Evolutionary conservation across 345 rosid species (phyloP).

Genomic region (Crucihimalaya himalaica): DNA sequence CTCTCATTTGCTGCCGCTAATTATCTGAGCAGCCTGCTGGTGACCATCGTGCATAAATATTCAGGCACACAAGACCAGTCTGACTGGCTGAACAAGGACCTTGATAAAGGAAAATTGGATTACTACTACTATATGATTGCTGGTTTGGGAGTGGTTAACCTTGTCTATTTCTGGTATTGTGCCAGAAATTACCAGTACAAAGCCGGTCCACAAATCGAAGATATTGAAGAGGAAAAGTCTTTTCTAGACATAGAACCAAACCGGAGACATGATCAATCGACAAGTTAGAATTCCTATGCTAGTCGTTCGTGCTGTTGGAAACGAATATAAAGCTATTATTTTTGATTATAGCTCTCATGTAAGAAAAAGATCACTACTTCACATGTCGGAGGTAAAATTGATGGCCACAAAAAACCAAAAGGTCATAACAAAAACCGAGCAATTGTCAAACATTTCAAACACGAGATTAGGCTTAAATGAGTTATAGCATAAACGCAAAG

Average conservation of each 20-base stretch:
- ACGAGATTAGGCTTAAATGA: constrained; percentile 14
- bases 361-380: neutral
- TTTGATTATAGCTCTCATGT: neutral
- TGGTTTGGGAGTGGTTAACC: constrained; percentile 50
- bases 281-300: neutral
- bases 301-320: constrained; percentile 2
- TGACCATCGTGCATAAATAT: constrained; percentile 43
- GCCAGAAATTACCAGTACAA: constrained; percentile 53
- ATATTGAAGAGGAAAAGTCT: neutral
- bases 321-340: neutral
- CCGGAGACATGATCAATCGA: neutral
- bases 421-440: constrained; percentile 29
- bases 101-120: constrained; percentile 57
- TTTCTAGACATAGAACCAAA: constrained; percentile 24
- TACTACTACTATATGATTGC: constrained; percentile 60
- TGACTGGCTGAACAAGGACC: constrained; percentile 56
- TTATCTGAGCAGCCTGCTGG: constrained; percentile 46
- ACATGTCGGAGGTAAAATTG: constrained; percentile 11
- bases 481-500: constrained; percentile 1
- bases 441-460: constrained; percentile 26
- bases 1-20: constrained; percentile 45
- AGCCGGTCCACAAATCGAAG: constrained; percentile 23
- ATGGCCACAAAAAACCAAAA: neutral
- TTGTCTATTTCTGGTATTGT: constrained; percentile 48
- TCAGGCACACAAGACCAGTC: constrained; percentile 48